These are phyloP conservation scores for Rhododendron williamsianum DNA, from an alignment of 148 eudicot species.

Conservation along the genomic window DNA sequence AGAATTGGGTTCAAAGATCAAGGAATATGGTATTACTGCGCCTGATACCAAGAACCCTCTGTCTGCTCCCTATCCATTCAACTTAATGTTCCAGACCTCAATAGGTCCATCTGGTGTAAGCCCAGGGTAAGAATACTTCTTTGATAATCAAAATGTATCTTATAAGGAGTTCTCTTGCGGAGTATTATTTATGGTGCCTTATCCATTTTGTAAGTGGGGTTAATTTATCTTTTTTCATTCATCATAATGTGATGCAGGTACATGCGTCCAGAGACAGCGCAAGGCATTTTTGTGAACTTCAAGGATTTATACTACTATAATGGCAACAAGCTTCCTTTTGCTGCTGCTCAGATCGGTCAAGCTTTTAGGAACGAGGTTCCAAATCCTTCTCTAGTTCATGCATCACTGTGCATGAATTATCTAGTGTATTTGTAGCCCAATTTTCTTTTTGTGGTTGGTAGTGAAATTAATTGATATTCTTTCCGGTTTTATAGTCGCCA, in stretches of 20 bases:
- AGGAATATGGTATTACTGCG: conserved; percentile 77
- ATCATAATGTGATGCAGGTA: conserved; percentile 37
- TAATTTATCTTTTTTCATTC: background rate
- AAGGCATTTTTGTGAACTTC: conserved; percentile 94
- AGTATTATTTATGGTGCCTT: background rate
- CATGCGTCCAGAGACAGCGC: conserved; percentile 98
- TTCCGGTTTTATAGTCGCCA: background rate
- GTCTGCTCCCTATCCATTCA: conserved; percentile 86
- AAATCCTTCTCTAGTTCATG: conserved; percentile 3
- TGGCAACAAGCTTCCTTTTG: conserved; percentile 92
- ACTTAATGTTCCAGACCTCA: conserved; percentile 93
- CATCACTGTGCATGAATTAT: background rate
- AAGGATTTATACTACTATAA: conserved; percentile 93
- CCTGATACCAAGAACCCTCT: conserved; percentile 87
- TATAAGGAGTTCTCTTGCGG: background rate
- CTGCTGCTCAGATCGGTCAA: conserved; percentile 97
- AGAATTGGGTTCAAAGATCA: conserved; percentile 78
- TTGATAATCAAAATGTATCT: background rate
- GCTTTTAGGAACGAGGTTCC: conserved; percentile 91
- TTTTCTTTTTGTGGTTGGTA: background rate
- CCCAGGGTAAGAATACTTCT: conserved; percentile 50
- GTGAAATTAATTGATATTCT: background rate
- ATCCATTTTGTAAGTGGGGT: background rate
- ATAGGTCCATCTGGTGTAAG: conserved; percentile 82
- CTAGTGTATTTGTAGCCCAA: background rate